Percentiles rank a stretch among this genome's conserved stretches.
phyloP scores from a whole-genome alignment of 306 rosid species.

The Erythrophleum fordii region DNA sequence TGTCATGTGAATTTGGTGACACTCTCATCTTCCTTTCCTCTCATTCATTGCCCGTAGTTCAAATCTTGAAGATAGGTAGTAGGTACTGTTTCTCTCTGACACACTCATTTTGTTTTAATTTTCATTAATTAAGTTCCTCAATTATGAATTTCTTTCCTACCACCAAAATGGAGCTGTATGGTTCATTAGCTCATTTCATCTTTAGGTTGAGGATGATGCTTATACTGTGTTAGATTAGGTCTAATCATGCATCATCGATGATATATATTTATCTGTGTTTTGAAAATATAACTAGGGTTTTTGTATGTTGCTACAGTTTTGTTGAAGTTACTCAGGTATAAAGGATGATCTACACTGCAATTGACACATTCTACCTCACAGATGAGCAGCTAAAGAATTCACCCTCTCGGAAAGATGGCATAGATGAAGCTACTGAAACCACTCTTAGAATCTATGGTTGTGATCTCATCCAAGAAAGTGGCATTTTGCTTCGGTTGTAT shows the following conservation, averaged over 20 bases:
- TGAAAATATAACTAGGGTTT: neutral
- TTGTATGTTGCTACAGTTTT: conserved; percentile 2
- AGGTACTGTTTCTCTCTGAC: too few relatives aligned
- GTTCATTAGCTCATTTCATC: too few relatives aligned
- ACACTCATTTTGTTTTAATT: too few relatives aligned
- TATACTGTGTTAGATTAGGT: neutral
- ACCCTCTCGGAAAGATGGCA: conserved; percentile 66
- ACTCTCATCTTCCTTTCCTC: too few relatives aligned
- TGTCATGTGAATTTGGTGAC: too few relatives aligned
- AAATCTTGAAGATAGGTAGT: too few relatives aligned
- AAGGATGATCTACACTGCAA: conserved; percentile 51
- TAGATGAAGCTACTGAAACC: conserved; percentile 64
- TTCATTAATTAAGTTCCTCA: too few relatives aligned
- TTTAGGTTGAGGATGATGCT: too few relatives aligned
- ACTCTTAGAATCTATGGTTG: conserved; percentile 75
- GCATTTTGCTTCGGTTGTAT: conserved; percentile 88
- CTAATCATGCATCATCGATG: neutral
- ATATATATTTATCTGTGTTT: neutral
- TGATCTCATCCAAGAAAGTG: conserved; percentile 95
- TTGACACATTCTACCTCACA: conserved; percentile 70
- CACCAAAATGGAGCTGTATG: too few relatives aligned
- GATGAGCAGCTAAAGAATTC: conserved; percentile 59
- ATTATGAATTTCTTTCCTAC: too few relatives aligned
- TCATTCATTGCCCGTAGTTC: too few relatives aligned
- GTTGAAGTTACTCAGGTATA: neutral